Percentiles rank a stretch among this genome's conserved stretches.
Conservation (phyloP, 2,329 filamentous ascomycete species). For the Xylariaceae sp. region DNA sequence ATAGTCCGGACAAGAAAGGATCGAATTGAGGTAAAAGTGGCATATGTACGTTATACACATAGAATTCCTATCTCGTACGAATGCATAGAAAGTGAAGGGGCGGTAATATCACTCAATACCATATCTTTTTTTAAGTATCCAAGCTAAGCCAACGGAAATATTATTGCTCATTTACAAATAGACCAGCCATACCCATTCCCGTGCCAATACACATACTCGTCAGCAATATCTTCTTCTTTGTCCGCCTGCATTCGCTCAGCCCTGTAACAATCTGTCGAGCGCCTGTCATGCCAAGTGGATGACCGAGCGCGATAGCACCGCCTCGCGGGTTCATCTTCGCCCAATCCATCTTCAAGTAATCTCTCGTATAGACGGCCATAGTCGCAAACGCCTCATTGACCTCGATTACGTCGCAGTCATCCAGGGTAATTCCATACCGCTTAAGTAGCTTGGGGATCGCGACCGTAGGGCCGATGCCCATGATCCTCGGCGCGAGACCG, state of each 20-base stretch:
- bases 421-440: slow-evolving; percentile 75
- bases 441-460: slow-evolving; percentile 80
- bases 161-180: slow-evolving; percentile 64
- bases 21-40: background rate
- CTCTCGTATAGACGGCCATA: slow-evolving; percentile 93
- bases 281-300: slow-evolving; percentile 80
- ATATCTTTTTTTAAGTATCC: no score
- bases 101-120: background rate
- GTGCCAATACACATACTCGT: slow-evolving; percentile 87
- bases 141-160: background rate
- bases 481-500: slow-evolving; percentile 88
- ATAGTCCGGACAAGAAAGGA: no score
- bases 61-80: background rate
- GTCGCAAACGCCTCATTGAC: slow-evolving; percentile 97
- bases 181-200: slow-evolving; percentile 68
- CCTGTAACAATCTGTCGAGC: slow-evolving; percentile 86
- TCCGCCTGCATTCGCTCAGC: slow-evolving; percentile 78
- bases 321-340: slow-evolving; percentile 81
- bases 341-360: slow-evolving; percentile 70
- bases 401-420: slow-evolving; percentile 88
- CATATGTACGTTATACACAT: background rate
- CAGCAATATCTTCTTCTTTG: slow-evolving; percentile 87
- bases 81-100: background rate
- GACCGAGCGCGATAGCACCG: slow-evolving; percentile 81
- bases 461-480: slow-evolving; percentile 86